Evolutionary conservation across 345 rosid species (phyloP).

Genomic region (Rhizophora apiculata): DNA sequence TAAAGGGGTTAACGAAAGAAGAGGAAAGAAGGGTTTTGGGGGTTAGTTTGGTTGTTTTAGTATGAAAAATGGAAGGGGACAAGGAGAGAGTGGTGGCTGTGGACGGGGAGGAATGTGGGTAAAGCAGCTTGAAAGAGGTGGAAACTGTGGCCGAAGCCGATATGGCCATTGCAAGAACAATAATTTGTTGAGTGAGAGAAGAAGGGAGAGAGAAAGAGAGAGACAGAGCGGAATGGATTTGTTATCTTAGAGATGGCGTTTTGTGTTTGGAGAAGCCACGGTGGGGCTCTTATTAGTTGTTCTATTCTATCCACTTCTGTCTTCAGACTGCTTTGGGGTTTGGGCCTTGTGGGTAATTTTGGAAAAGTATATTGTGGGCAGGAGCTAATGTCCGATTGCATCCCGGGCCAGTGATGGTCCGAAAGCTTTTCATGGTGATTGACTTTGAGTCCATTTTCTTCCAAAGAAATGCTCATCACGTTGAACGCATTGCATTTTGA

Average conservation of each 20-base stretch:
- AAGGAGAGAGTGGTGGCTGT: slow-evolving; percentile 36
- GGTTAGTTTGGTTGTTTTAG: slow-evolving; percentile 28
- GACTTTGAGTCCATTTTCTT: too few relatives aligned
- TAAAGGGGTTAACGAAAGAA: slow-evolving; percentile 55
- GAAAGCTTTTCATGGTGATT: too few relatives aligned
- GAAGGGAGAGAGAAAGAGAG: not conserved
- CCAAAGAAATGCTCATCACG: too few relatives aligned
- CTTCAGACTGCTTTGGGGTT: not conserved
- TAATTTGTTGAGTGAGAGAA: not conserved
- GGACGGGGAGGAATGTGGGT: slow-evolving; percentile 27
- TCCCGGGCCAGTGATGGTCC: too few relatives aligned
- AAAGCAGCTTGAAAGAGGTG: slow-evolving; percentile 42
- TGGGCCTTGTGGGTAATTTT: not conserved
- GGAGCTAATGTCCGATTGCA: too few relatives aligned
- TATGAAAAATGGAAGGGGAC: slow-evolving; percentile 10
- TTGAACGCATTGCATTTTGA: too few relatives aligned
- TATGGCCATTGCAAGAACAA: slow-evolving; percentile 46
- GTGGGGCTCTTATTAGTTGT: slow-evolving; percentile 26
- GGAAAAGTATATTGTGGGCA: too few relatives aligned
- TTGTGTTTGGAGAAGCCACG: slow-evolving; percentile 8
- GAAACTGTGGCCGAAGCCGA: slow-evolving; percentile 45
- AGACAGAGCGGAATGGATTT: slow-evolving; percentile 20
- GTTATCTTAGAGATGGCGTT: slow-evolving; percentile 19
- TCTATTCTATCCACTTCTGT: slow-evolving; percentile 20
- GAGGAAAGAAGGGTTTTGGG: slow-evolving; percentile 49